Evolutionary conservation across 2,329 filamentous ascomycete genomes (phyloP).

Genomic region (Fusarium camptoceras): DNA sequence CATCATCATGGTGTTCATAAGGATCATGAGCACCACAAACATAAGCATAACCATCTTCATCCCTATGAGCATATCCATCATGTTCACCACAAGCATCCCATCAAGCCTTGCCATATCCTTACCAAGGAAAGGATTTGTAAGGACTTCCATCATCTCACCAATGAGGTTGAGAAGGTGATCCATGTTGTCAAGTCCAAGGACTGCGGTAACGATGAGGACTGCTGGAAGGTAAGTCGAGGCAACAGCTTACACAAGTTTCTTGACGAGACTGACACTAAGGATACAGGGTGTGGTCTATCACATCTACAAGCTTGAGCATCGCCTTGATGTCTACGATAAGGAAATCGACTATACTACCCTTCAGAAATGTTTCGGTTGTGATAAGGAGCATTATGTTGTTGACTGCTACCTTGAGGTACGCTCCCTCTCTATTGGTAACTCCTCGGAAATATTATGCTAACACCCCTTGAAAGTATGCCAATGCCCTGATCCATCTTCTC

Average conservation of each 20-base stretch:
- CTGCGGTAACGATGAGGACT: slow-evolving; percentile 35
- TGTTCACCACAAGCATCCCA: slow-evolving; percentile 32
- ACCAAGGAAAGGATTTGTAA: slow-evolving; percentile 42
- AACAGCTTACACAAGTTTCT: too few relatives aligned
- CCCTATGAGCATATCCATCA: slow-evolving; percentile 28
- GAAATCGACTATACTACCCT: slow-evolving; percentile 45
- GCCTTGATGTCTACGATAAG: slow-evolving; percentile 45
- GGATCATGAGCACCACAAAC: slow-evolving; percentile 12
- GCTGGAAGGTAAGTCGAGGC: slow-evolving; percentile 42
- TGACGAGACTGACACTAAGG: slow-evolving; percentile 15
- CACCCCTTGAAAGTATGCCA: slow-evolving; percentile 42
- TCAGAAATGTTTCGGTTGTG: slow-evolving; percentile 41
- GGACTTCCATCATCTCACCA: slow-evolving; percentile 40
- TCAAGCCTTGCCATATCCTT: slow-evolving; percentile 33
- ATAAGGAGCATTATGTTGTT: slow-evolving; percentile 43
- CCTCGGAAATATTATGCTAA: neutral
- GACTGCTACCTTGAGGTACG: slow-evolving; percentile 45
- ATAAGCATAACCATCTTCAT: slow-evolving; percentile 28
- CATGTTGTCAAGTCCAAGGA: slow-evolving; percentile 32
- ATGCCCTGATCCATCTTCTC: slow-evolving; percentile 46
- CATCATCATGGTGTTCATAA: slow-evolving; percentile 32
- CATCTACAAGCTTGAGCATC: slow-evolving; percentile 46
- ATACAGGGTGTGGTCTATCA: slow-evolving; percentile 36
- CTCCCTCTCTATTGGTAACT: neutral
- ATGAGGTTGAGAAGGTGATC: slow-evolving; percentile 42